A percentile compares a stretch with the other conserved stretches of the same genome.
These are phyloP conservation scores for Fusarium sp. DNA, from an alignment of 2,329 filamentous ascomycete species.

Conservation along the genomic window DNA sequence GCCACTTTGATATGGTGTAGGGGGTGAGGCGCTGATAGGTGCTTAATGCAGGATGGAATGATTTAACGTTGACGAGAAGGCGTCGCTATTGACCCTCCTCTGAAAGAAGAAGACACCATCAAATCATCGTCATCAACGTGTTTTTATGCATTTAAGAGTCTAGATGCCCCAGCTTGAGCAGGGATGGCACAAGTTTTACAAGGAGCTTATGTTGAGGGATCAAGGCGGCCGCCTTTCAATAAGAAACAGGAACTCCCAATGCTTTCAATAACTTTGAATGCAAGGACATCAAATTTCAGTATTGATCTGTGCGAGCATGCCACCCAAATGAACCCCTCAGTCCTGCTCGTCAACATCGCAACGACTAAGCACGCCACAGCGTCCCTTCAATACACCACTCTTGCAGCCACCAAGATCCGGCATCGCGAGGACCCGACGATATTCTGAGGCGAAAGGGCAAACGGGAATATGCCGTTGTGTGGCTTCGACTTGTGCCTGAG, in stretches of 20 bases:
- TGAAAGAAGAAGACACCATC: background rate
- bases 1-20: slow-evolving; percentile 2
- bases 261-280: fast-evolving
- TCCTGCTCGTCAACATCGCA: background rate
- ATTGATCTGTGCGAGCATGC: background rate
- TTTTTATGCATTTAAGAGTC: background rate
- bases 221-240: too few species aligned
- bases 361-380: background rate
- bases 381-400: background rate
- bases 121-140: background rate
- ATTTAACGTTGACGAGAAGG: slow-evolving; percentile 10
- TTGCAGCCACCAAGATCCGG: background rate
- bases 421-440: background rate
- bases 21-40: background rate
- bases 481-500: slow-evolving; percentile 15
- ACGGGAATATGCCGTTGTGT: background rate
- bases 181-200: background rate
- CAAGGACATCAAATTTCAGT: background rate
- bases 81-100: background rate
- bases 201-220: background rate
- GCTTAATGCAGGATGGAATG: background rate
- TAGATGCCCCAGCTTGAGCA: background rate
- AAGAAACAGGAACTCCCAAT: fast-evolving
- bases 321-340: background rate
- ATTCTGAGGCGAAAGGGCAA: too few species aligned